These are phyloP conservation scores for Mucor velutinosus DNA, from an alignment of 371 early-diverging fungal genomes.

Conservation along the genomic window DNA sequence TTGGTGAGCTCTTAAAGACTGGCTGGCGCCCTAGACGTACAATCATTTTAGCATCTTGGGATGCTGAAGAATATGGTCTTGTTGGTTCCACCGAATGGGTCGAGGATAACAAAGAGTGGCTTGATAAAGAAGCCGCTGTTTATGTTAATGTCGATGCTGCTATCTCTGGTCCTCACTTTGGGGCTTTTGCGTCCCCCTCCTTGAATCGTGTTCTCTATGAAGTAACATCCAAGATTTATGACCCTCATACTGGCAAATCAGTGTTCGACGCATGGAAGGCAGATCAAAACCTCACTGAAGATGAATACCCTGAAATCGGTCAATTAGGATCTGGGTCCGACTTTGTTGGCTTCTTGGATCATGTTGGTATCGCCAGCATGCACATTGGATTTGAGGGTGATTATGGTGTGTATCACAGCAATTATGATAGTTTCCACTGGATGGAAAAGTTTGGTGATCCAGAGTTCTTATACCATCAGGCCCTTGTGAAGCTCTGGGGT, in stretches of 20 bases:
- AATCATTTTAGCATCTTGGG: conserved; percentile 71
- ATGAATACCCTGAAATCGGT: conserved; percentile 24
- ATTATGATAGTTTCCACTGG: conserved; percentile 63
- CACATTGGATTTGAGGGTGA: conserved; percentile 55
- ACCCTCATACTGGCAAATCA: conserved; percentile 50
- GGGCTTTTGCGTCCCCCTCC: conserved; percentile 55
- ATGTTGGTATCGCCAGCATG: conserved; percentile 63
- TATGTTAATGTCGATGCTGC: conserved; percentile 64
- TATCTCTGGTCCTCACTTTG: conserved; percentile 54
- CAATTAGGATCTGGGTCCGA: conserved; percentile 63
- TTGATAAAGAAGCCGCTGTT: conserved; percentile 21
- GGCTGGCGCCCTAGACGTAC: conserved; percentile 76
- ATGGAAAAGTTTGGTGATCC: conserved; percentile 72
- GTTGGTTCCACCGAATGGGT: conserved; percentile 78
- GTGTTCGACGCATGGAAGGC: conserved; percentile 59
- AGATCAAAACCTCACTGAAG: conserved; percentile 5
- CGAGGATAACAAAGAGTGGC: conserved; percentile 62
- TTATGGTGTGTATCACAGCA: conserved; percentile 68
- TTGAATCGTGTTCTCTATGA: conserved; percentile 53
- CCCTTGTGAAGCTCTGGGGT: conserved; percentile 48
- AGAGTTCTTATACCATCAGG: conserved; percentile 57
- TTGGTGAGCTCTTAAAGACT: conserved; percentile 55
- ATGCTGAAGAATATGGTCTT: conserved; percentile 69
- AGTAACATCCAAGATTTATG: conserved; percentile 47
- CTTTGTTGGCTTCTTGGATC: conserved; percentile 60